phyloP scores from a whole-genome alignment of 495 filamentous ascomycete genomes.

The Aspergillus egyptiacus region DNA sequence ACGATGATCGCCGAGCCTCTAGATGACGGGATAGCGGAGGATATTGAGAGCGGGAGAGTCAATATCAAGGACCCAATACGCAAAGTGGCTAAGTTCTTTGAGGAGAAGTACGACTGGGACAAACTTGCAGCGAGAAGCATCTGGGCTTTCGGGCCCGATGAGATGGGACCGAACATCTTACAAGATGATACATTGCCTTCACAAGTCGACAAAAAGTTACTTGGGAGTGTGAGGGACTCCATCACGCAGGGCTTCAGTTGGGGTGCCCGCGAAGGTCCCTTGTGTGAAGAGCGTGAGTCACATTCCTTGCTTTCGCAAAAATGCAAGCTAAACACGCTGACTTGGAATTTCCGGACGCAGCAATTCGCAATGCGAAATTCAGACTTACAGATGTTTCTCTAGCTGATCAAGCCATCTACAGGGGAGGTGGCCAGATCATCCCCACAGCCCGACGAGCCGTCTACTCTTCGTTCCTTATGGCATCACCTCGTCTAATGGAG shows the following conservation, averaged over 20 bases:
- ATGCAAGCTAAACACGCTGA: neutral
- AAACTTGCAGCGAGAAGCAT: constrained; percentile 89
- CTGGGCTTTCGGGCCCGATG: constrained; percentile 97
- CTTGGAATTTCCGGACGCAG: constrained; percentile 31
- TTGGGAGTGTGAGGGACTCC: constrained; percentile 82
- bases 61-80: constrained; percentile 89
- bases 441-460: constrained; percentile 86
- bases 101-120: constrained; percentile 97
- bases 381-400: constrained; percentile 85
- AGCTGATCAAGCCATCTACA: constrained; percentile 82
- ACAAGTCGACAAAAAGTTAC: constrained; percentile 81
- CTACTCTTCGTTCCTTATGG: constrained; percentile 95
- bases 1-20: constrained; percentile 97
- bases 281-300: constrained; percentile 95
- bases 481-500: constrained; percentile 92
- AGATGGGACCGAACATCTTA: constrained; percentile 90
- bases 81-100: constrained; percentile 92
- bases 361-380: constrained; percentile 95
- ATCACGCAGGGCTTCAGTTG: constrained; percentile 94
- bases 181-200: constrained; percentile 93
- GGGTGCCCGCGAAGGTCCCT: constrained; percentile 88
- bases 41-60: constrained; percentile 88
- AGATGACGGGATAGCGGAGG: constrained; percentile 89
- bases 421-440: constrained; percentile 95
- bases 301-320: constrained; percentile 2